Percentiles rank a stretch among this genome's conserved stretches.
Evolutionary conservation across 1,139 yeast genomes (phyloP).

Genomic region (Zygosaccharomyces sapae): DNA sequence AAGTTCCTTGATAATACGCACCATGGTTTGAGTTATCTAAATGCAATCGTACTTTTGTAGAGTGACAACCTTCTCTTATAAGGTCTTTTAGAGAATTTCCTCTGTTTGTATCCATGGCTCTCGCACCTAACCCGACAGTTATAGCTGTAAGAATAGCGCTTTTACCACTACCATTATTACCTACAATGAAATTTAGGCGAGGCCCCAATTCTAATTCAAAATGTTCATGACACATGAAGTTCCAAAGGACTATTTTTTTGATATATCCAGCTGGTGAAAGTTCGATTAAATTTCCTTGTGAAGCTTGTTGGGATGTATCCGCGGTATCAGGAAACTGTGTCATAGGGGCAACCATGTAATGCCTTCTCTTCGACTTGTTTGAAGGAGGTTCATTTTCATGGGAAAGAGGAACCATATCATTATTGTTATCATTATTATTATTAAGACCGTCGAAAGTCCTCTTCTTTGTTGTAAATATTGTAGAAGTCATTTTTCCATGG

Average conservation of each 20-base stretch:
- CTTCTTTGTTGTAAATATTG: constrained; percentile 9
- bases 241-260: constrained; percentile 52
- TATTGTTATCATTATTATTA: constrained; percentile 6
- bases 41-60: constrained; percentile 57
- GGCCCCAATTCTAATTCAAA: constrained; percentile 78
- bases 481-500: constrained; percentile 2
- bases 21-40: constrained; percentile 61
- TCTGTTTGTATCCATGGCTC: constrained; percentile 85
- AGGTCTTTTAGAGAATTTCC: constrained; percentile 67
- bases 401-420: constrained; percentile 16
- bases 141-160: constrained; percentile 90
- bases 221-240: constrained; percentile 83
- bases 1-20: constrained; percentile 59
- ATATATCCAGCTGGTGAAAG: constrained; percentile 40
- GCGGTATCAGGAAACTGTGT: constrained; percentile 25
- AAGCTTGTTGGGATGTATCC: constrained; percentile 5
- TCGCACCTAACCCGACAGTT: constrained; percentile 89
- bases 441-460: constrained; percentile 17
- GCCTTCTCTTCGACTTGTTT: constrained; percentile 17
- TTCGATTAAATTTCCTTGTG: constrained; percentile 12
- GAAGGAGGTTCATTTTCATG: constrained; percentile 10
- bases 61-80: constrained; percentile 71
- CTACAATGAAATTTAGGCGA: constrained; percentile 82
- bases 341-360: constrained; percentile 29
- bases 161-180: constrained; percentile 94